Evolutionary conservation across 1,284 basidiomycete species (phyloP).

Genomic region (Leccinum subrobustum): DNA sequence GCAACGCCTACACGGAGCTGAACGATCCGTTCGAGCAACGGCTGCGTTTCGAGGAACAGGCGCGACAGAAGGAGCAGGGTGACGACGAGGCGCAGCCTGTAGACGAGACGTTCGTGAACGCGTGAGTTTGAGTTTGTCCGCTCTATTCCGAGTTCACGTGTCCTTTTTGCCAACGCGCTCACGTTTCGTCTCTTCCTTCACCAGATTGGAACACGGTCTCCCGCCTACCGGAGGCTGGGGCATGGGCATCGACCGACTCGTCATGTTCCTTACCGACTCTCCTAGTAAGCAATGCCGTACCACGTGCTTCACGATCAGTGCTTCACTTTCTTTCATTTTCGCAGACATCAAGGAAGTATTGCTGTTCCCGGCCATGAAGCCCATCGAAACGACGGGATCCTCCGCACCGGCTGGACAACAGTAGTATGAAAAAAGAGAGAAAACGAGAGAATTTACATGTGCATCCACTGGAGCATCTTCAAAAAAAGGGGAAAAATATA

Average conservation of each 20-base stretch:
- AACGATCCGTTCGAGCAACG: slow-evolving; percentile 98
- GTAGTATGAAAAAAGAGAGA: not conserved
- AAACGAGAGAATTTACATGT: not conserved
- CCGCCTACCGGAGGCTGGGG: slow-evolving; percentile 98
- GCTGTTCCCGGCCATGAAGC: slow-evolving; percentile 91
- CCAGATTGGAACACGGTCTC: slow-evolving; percentile 92
- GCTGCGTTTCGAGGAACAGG: slow-evolving; percentile 94
- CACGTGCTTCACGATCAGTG: not conserved
- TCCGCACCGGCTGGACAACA: slow-evolving; percentile 22
- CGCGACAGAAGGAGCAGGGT: slow-evolving; percentile 91
- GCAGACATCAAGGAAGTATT: slow-evolving; percentile 89
- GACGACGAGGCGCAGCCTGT: slow-evolving; percentile 98
- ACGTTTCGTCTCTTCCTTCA: not conserved
- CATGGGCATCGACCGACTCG: slow-evolving; percentile 88
- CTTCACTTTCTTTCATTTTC: slow-evolving; percentile 8
- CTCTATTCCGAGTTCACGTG: not conserved
- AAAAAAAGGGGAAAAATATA: not conserved
- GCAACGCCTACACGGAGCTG: slow-evolving; percentile 98
- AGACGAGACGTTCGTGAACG: slow-evolving; percentile 92
- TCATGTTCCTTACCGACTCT: slow-evolving; percentile 96
- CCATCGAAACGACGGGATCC: slow-evolving; percentile 50
- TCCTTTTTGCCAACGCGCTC: not conserved
- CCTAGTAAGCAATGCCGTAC: slow-evolving; percentile 60
- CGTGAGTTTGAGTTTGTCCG: slow-evolving; percentile 51
- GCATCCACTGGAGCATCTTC: not conserved